Base-by-base conservation (phyloP, 164 flowering plant genomes). In the Stephania yunnanensis region DNA sequence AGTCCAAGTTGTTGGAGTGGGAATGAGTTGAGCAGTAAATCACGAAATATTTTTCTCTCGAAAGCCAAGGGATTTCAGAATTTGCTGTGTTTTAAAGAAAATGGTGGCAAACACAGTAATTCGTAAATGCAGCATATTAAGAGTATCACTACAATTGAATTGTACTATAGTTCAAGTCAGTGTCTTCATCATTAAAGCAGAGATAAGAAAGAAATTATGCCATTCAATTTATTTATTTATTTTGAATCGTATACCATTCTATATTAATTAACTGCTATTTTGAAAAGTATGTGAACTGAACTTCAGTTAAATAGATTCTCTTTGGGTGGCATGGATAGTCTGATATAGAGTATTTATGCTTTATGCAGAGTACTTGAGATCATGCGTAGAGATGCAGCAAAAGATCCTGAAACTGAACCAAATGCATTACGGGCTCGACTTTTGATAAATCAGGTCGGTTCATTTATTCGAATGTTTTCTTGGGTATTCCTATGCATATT, bases 301-400 rank as follows among this genome's bases (percentile, higher is more conserved):
- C 25, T 61, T 6, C 20, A 61, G 20, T 20, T 9, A n/a, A 17
- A n/a, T 61, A 61, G n/a, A 61, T 25, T 61, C 25, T 61, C 5
- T 2, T 61, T 61, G 66, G 66, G 66, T 61, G 25, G 29, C 66
- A 61, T 69, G 46, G 20, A 42, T 31, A 31, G 30, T 71, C 19
- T 74, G 36, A 68, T 71, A 19, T 30, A 68, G 9, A 53, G 67
- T 44, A 30, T 71, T 52, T 20, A 65, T 72, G 9, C 53, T 78
- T 69, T 25, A 55, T 78, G 65, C 85, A 95, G 98, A 84, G 99
- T 94, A 75, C 90, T 88, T 80, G 97, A 92, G 29, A 96, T 94
- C 71, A 94, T 96, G 94, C 85, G 68, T 80, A 81, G 69, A 7
- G 99, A 94, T 87, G 95, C 98, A 72, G 80, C 83, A 74, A 84